Conservation (phyloP, 345 rosid genomes). For the Limnanthes douglasii region DNA sequence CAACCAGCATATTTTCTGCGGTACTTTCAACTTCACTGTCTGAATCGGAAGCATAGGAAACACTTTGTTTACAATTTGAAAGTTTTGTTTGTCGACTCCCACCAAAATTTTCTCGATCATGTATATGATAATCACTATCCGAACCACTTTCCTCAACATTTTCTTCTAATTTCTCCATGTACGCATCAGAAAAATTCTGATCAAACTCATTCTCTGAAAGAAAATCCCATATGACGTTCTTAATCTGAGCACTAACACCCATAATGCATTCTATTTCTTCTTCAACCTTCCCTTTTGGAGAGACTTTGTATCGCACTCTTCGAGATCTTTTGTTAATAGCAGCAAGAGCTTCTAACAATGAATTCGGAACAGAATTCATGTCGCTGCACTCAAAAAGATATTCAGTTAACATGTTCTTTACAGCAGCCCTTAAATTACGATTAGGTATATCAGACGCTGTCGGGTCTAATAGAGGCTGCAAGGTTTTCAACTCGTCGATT, state of each 20-base stretch:
- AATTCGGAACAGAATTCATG: constrained; percentile 40
- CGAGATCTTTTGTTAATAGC: constrained; percentile 31
- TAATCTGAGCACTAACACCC: constrained; percentile 58
- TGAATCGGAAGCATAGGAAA: constrained; percentile 15
- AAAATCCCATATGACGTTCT: constrained; percentile 45
- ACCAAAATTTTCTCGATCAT: no score
- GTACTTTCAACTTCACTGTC: constrained; percentile 33
- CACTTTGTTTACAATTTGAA: constrained; percentile 7
- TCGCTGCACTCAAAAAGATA: constrained; percentile 69
- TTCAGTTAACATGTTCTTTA: constrained; percentile 37
- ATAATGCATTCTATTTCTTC: constrained; percentile 60
- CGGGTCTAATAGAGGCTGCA: constrained; percentile 45
- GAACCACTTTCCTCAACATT: constrained; percentile 44
- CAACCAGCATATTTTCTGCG: constrained; percentile 27
- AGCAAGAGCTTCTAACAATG: constrained; percentile 46
- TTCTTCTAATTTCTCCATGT: constrained; percentile 57
- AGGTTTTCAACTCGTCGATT: constrained; percentile 30
- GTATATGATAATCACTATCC: no score
- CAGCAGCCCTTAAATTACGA: constrained; percentile 29
- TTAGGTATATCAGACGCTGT: constrained; percentile 25
- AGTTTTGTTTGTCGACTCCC: no score
- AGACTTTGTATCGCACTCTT: constrained; percentile 12
- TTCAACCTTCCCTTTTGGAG: constrained; percentile 28
- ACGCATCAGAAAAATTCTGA: constrained; percentile 54
- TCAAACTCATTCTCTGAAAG: constrained; percentile 38